phyloP scores from a whole-genome alignment of 1,139 yeast species.

The Oligophagozyma castellii region DNA sequence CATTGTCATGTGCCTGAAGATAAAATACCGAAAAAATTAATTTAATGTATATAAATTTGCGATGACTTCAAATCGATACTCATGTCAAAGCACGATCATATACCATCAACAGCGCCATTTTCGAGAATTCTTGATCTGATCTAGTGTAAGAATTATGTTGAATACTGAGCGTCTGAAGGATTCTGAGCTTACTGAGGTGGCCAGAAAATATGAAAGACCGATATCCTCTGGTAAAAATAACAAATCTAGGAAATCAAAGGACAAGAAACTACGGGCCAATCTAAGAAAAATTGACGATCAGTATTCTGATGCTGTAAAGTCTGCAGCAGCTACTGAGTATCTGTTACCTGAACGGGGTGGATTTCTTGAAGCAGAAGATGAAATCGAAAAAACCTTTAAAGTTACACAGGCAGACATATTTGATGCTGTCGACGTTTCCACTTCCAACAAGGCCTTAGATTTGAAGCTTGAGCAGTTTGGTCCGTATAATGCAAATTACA shows the following conservation, averaged over 20 bases:
- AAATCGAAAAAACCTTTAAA: slow-evolving; percentile 80
- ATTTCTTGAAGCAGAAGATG: slow-evolving; percentile 76
- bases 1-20: no score
- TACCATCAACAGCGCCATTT: no score
- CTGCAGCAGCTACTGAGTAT: slow-evolving; percentile 80
- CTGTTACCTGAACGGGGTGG: slow-evolving; percentile 77
- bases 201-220: no score
- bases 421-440: slow-evolving; percentile 64
- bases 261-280: slow-evolving; percentile 50
- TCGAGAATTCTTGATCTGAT: no score
- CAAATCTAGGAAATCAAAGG: slow-evolving; percentile 26
- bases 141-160: no score
- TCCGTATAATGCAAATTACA: slow-evolving; percentile 63
- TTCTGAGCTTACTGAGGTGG: no score
- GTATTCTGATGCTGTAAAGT: slow-evolving; percentile 61
- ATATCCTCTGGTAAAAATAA: no score
- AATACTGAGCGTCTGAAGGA: no score
- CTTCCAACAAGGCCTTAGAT: slow-evolving; percentile 64
- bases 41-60: no score
- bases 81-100: no score
- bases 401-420: slow-evolving; percentile 71
- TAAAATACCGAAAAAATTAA: no score
- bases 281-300: slow-evolving; percentile 56
- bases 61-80: no score
- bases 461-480: slow-evolving; percentile 68